Evolutionary conservation across 108 stramenopile genomes (phyloP).

Genomic region (Fragilaria crotonensis): DNA sequence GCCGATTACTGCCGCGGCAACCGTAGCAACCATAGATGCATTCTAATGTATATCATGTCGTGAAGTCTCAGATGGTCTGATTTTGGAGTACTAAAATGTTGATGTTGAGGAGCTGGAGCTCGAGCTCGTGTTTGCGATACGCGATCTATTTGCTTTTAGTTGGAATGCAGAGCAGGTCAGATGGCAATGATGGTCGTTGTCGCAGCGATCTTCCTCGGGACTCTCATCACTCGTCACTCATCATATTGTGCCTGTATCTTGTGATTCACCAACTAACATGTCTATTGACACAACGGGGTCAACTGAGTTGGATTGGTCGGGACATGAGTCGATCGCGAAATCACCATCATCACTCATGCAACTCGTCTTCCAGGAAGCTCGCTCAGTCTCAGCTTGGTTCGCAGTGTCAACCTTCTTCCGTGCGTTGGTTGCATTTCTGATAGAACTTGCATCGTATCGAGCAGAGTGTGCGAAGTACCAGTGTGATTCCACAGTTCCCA

Average conservation of each 20-base stretch:
- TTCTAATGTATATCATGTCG: background rate
- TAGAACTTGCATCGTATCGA: background rate
- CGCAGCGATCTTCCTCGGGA: too few species aligned
- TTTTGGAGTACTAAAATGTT: too few species aligned
- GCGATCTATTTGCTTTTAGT: too few species aligned
- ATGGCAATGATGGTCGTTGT: too few species aligned
- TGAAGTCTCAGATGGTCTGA: background rate
- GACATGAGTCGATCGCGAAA: background rate
- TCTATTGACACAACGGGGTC: background rate
- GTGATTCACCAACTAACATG: background rate
- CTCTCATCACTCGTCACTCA: background rate
- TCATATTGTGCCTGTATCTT: background rate
- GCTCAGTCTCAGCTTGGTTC: conserved; percentile 1
- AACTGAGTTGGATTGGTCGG: background rate
- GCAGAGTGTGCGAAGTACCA: background rate
- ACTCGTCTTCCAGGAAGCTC: conserved; percentile 2
- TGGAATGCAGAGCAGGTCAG: too few species aligned
- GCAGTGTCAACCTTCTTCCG: background rate
- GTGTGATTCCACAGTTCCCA: background rate
- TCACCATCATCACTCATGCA: background rate
- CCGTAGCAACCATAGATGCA: background rate
- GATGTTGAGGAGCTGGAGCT: too few species aligned
- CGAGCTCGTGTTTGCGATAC: too few species aligned
- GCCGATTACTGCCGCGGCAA: background rate
- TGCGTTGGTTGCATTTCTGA: background rate